phyloP scores from a whole-genome alignment of 2,329 filamentous ascomycete species.

The Truncatella angustata region DNA sequence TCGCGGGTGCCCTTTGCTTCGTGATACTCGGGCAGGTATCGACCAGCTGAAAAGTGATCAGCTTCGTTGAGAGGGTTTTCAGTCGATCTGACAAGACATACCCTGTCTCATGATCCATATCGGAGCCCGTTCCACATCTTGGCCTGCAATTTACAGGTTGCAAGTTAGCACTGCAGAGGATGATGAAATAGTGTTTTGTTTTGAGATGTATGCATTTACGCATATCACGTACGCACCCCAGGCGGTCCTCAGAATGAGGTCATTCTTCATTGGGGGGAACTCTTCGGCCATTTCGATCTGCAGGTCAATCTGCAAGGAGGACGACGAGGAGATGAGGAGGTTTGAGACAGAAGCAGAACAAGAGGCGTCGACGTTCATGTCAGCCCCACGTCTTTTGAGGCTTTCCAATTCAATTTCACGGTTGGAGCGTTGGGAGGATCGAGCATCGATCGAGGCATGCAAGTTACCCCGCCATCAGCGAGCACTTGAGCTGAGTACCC shows the following conservation, averaged over 20 bases:
- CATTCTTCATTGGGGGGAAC: conserved; percentile 88
- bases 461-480: no score
- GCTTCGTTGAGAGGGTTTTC: conserved; percentile 1
- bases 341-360: conserved; percentile 2
- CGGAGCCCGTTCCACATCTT: conserved; percentile 87
- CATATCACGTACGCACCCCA: no score
- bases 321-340: not conserved
- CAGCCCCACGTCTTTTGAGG: conserved; percentile 6
- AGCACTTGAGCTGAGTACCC: no score
- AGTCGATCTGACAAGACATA: conserved; percentile 36
- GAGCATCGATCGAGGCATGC: no score
- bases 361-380: conserved; percentile 1
- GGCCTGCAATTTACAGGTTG: conserved; percentile 57
- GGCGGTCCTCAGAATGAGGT: conserved; percentile 85
- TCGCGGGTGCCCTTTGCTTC: conserved; percentile 86
- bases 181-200: no score
- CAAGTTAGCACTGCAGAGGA: conserved; percentile 2
- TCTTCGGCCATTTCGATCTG: conserved; percentile 58
- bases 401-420: not conserved
- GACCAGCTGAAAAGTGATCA: conserved; percentile 63
- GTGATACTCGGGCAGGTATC: conserved; percentile 97
- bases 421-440: no score
- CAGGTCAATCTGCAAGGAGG: not conserved
- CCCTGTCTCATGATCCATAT: conserved; percentile 99
- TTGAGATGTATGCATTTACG: no score